Percentiles rank a stretch among this genome's conserved stretches.
These are phyloP conservation scores for Acer negundo DNA, from an alignment of 345 rosid species.

Conservation along the genomic window DNA sequence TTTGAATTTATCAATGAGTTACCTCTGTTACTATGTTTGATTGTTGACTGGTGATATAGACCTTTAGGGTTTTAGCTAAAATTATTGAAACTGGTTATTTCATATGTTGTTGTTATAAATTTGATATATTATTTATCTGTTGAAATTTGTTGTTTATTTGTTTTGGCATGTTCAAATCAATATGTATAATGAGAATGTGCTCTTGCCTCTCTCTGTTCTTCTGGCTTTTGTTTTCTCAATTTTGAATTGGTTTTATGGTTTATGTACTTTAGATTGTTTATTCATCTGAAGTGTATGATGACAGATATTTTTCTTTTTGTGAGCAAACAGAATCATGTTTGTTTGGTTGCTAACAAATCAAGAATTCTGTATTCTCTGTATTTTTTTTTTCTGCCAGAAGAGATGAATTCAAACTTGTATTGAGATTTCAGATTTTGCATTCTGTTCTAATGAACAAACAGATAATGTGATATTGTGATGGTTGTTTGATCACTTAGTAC, in stretches of 20 bases:
- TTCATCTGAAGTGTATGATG: constrained; percentile 22
- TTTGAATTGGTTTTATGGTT: constrained; percentile 9
- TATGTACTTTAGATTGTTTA: not conserved
- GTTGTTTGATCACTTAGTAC: constrained; percentile 4
- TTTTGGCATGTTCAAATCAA: constrained; percentile 8
- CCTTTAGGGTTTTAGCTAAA: constrained; percentile 22
- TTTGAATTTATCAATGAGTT: not conserved
- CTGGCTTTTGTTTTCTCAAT: constrained; percentile 1
- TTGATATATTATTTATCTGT: too few relatives aligned
- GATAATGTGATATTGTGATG: constrained; percentile 6
- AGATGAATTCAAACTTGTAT: not conserved
- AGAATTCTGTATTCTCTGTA: not conserved
- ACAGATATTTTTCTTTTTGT: constrained; percentile 14
- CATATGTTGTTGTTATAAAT: not conserved
- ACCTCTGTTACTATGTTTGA: constrained; percentile 8
- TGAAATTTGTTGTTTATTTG: not conserved
- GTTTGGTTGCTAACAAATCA: constrained; percentile 22
- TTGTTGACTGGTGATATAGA: constrained; percentile 17
- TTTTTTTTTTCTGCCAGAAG: not conserved
- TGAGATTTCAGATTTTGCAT: constrained; percentile 1
- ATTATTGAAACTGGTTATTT: not conserved
- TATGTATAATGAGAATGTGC: constrained; percentile 12
- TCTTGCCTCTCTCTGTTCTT: not conserved
- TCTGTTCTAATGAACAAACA: not conserved
- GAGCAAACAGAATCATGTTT: constrained; percentile 9